Evolutionary conservation across 2,329 filamentous ascomycete genomes (phyloP), one percentile per base, ranked within the genome.

Genomic region (Alternaria sp.): DNA sequence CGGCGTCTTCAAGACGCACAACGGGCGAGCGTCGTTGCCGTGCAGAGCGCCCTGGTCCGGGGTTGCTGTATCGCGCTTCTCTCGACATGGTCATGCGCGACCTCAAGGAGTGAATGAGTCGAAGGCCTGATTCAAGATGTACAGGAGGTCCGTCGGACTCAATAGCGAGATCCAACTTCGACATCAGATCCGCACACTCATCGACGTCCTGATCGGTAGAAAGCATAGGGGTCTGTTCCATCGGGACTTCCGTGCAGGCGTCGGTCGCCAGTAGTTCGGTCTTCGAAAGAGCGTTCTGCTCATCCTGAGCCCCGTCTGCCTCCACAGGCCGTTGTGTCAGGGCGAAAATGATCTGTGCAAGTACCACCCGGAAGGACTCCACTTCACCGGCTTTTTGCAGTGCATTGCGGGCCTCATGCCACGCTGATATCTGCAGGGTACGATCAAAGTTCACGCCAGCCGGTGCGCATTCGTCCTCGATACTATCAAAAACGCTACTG

Each of bases 331-430:
- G 76, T 64, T 84, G 82, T 0, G 81, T 82, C 50, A 84, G 67
- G n/a, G 82, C 81, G 61, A 84, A 83, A 6, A 84, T 79, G 21
- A 84, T 81, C 46, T 83, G 80, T 25, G 82, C 82, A 28, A 84
- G 80, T 3, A 81, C 79, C 11, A 84, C 75, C 3, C 82, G 78
- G 63, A 83, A 83, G 1, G 82, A 84, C n/a, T 81, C 78, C n/a
- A 82, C 80, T 3, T 76, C 78, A 10, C 75, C 70, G 2, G 78
- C 79, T 18, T 76, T 70, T 44, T 81, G 75, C 41, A 84, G 67
- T 11, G 80, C 80, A 5, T 74, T 72, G 2, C 76, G 75, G 30
- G 82, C 82, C 66, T 83, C 74, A 58, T 83, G 78, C 82, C 82
- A 84, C 4, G 81, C 74, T 5, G 72, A 72, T 44, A 79, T 74